Evolutionary conservation across 768 basidiomycete species (phyloP), one percentile per base, ranked within the genome.

Genomic region (Russula foetens): DNA sequence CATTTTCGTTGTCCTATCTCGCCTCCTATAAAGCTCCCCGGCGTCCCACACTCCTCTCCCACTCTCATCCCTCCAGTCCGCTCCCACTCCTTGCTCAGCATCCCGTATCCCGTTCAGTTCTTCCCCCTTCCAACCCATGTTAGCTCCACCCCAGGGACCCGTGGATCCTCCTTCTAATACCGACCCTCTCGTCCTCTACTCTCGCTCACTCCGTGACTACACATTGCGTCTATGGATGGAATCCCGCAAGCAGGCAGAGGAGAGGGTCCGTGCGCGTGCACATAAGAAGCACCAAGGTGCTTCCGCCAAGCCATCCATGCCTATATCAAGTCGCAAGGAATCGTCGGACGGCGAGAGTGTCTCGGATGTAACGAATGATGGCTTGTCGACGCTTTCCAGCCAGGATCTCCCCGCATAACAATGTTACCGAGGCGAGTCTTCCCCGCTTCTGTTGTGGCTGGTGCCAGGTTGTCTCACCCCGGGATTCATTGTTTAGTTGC

Each of bases 171-270:
- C 28, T 21, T 21, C 52, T n/a, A 33, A 45, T 2, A 33, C 41
- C 17, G 65, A 61, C 19, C 48, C 65, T 0, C 60, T 86, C 66
- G 68, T 75, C 49, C 75, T 75, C 38, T 88, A 88, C 67, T 81
- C 86, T 19, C 83, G 80, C 66, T 77, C 84, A 46, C 72, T 88
- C 35, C 83, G 86, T 69, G 77, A 84, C 58, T 87, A 86, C 62
- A 88, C 86, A 29, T 77, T 86, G 53, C 76, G 70, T 44, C 76
- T 85, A 52, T 87, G 86, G 85, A 80, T 81, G 53, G 83, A 87
- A 68, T 84, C 84, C 6, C 76, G 84, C 67, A 78, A 79, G 66
- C 69, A 76, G 58, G 80, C 79, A 41, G 85, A 85, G 67, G 81
- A 84, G 63, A 67, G 68, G 54, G 65, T 66, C 17, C 68, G 67